phyloP scores from a whole-genome alignment of 352 stramenopile species.

The Globisporangium takayamanum region DNA sequence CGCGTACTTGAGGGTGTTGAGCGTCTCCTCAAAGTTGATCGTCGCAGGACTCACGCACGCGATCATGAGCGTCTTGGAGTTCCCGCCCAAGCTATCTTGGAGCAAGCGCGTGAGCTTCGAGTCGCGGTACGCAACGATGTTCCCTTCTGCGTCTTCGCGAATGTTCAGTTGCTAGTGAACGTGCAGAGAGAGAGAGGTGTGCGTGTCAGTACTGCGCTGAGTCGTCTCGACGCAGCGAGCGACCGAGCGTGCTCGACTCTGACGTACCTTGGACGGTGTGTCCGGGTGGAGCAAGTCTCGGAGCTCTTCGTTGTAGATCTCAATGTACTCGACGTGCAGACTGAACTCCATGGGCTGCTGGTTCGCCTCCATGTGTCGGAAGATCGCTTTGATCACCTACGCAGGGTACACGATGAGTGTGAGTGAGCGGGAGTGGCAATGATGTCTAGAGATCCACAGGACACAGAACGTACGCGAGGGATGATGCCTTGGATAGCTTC shows the following conservation, averaged over 20 bases:
- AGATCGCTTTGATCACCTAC: constrained; percentile 66
- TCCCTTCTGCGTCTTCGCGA: constrained; percentile 69
- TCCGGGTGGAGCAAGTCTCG: constrained; percentile 90
- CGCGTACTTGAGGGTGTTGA: constrained; percentile 98
- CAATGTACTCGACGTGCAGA: constrained; percentile 94
- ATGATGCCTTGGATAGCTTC: constrained; percentile 77
- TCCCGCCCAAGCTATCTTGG: constrained; percentile 84
- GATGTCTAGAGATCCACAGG: not conserved
- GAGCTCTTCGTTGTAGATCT: constrained; percentile 99
- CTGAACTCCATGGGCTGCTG: constrained; percentile 61
- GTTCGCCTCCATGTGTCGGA: constrained; percentile 46
- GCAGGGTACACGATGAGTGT: not conserved
- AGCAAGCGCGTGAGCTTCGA: constrained; percentile 88
- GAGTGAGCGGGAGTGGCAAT: not conserved
- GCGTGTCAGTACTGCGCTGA: not conserved
- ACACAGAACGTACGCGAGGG: constrained; percentile 45
- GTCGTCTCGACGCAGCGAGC: not conserved
- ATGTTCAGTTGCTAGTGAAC: constrained; percentile 53
- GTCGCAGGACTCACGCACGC: constrained; percentile 73
- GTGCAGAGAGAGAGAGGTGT: not conserved
- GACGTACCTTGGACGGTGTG: constrained; percentile 48
- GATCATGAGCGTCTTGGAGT: constrained; percentile 90
- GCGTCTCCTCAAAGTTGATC: constrained; percentile 92
- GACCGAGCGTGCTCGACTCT: no score
- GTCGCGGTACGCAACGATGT: constrained; percentile 87